Evolutionary conservation across 441 rosid genomes (phyloP), one percentile per base, ranked within the genome.

Genomic region (Viola pubescens): DNA sequence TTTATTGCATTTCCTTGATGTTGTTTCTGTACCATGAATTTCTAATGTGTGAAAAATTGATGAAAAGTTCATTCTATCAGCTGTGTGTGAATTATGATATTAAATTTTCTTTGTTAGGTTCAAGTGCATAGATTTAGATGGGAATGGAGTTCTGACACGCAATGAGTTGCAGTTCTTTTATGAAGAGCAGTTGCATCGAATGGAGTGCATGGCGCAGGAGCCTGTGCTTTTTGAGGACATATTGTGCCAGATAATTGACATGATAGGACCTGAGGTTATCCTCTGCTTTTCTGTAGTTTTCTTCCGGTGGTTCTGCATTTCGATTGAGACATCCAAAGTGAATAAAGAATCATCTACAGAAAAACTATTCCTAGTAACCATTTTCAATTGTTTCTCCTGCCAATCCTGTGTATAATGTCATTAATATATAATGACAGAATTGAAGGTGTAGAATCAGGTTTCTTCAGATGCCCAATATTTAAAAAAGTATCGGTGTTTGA

Each of bases 191-290:
- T 72, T 92, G 72, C 98, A 92, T 79, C 85, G 98, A 62, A 92
- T 92, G 97, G 98, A 92, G 68, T 92, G 98, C 76, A 84, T 92
- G 98, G 97, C 94, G 1, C 98, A 92, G 71, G 98, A 92, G 66
- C 97, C 97, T 13, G 98, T 92, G 45, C 81, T 92, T 42, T 89
- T 89, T 75, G 98, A 92, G 78, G 98, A 92, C 80, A 89, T 92
- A 60, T 67, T 92, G 43, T 92, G 98, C 77, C 98, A 92, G 76
- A 81, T 92, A 72, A 85, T 89, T 58, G 98, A 92, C 75, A 92
- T 92, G 98, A 79, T 89, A 69, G 84, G 84, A 71, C 89, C 96
- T 38, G 83, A 87, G 87, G 98, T 92, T 52, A 61, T 54, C 62
- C 48, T 57, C 38, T 55, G 43, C 46, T 62, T 57, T 56, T 60